Evolutionary conservation across 2,329 filamentous ascomycete species (phyloP), one percentile per base, ranked within the genome.

Genomic region (Hirsutella rhossiliensis): DNA sequence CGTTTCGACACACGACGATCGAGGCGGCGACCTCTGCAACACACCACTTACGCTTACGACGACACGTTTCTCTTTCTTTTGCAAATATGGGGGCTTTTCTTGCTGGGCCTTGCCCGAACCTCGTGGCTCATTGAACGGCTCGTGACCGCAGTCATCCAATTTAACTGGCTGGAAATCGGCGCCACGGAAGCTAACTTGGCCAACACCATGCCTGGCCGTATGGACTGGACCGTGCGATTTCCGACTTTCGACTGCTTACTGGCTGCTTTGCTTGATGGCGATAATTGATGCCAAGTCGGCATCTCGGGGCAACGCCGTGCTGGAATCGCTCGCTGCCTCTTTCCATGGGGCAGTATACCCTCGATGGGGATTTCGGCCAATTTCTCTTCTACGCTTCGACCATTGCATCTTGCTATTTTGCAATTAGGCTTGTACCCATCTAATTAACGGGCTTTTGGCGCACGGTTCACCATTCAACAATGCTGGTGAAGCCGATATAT

Each of bases 1-100:
- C 59, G 58, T 61, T 60, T 38, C 32, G 40, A 55, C 52, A 57
- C 46, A 48, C 42, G 45, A 49, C 52, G 49, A 52, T 54, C 48
- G 54, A 56, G 59, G 56, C 58, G 56, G 58, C 60, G 55, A 51
- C 56, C 55, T 55, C 52, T 51, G 44, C 46, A 55, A 56, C 49
- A 53, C 42, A 43, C 50, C 47, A 51, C 52, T 48, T 47, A 44
- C 45, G 48, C 48, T 59, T 46, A 64, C 49, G 60, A 62, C 50
- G 59, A 57, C 56, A 64, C 55, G 61, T 54, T 46, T 20, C 23
- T 38, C 38, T 36, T 34, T 44, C 17, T 31, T 44, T 28, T 38
- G 11, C 20, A 5, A 15, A 5, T 5, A 31, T 36, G 13, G 28
- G 18, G 11, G 19, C 15, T 43, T 28, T 37, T 15, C 13, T 15